Evolutionary conservation across 768 basidiomycete genomes (phyloP).

Genomic region (Cyathus striatus): DNA sequence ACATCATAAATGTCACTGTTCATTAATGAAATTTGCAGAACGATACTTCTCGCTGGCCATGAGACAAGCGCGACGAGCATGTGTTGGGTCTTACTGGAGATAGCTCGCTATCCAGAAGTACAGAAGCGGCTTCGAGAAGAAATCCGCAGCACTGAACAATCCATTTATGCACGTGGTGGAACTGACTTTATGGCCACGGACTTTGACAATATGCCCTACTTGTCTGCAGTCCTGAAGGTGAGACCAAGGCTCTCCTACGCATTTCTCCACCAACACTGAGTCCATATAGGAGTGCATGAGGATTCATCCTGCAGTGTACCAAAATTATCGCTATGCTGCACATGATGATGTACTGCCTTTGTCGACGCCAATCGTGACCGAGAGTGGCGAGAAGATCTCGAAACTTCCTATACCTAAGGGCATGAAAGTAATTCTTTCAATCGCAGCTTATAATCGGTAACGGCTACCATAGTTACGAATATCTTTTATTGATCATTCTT

Average conservation of each 20-base stretch:
- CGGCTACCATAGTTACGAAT: neutral
- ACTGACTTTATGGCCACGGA: slow-evolving; percentile 40
- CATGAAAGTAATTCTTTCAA: slow-evolving; percentile 45
- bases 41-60: slow-evolving; percentile 45
- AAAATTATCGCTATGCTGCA: slow-evolving; percentile 45
- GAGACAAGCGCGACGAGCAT: slow-evolving; percentile 59
- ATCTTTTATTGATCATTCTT: neutral
- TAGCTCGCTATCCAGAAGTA: slow-evolving; percentile 51
- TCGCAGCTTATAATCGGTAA: slow-evolving; percentile 52
- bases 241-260: neutral
- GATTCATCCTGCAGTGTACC: slow-evolving; percentile 47
- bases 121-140: slow-evolving; percentile 63
- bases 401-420: slow-evolving; percentile 47
- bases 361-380: slow-evolving; percentile 42
- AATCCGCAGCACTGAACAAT: slow-evolving; percentile 32
- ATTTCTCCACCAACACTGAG: neutral
- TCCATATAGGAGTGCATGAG: slow-evolving; percentile 42
- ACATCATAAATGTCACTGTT: neutral
- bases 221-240: slow-evolving; percentile 45
- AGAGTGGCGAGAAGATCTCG: slow-evolving; percentile 34
- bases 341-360: slow-evolving; percentile 58
- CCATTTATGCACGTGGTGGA: slow-evolving; percentile 28
- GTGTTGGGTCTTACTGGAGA: slow-evolving; percentile 59
- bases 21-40: slow-evolving; percentile 17
- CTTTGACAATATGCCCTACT: slow-evolving; percentile 45